Base-by-base conservation (phyloP, 257 asterid species). In the Apocynum venetum region DNA sequence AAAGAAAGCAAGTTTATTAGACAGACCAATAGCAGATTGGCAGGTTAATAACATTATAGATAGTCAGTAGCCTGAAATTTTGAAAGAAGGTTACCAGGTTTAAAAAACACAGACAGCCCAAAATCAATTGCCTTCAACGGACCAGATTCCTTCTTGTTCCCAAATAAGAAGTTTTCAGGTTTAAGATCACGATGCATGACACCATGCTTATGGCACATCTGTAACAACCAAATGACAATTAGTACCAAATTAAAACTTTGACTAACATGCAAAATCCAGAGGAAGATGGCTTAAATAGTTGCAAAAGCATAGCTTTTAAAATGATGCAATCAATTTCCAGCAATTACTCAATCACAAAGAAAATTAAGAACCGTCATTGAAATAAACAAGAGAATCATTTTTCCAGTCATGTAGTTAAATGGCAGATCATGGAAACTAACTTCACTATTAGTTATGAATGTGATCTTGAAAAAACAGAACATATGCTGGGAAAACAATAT, bases 101-200 rank as follows among this genome's bases (percentile, higher is more conserved):
- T 84, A 72, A 86, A 86, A 74, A 78, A 77, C 60, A 86, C 84
- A 43, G 89, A 86, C 12, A 86, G 83, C 71, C 89, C 89, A 53
- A 86, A 86, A 66, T 86, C 89, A 60, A 86, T 86, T 36, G 89
- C 89, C 84, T 84, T 86, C 77, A 86, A 65, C n/a, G 89, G 80
- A 19, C 87, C 84, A 56, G 86, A 77, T 77, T 86, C 89, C 75
- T 86, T 86, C 78, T 82, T 86, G 83, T 84, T 84, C 44, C 72
- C 89, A 80, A 82, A 84, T 66, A 86, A 79, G 79, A 86, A 86
- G 71, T 86, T 86, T 55, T 86, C 89, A 72, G 89, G 89, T 76
- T 86, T 86, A 80, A 86, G 89, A 74, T 86, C 89, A 19, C 89
- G 86, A 74, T 86, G 89, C 89, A 86, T 86, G 66, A 86, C 87